Evolutionary conservation across 805 yeast species (phyloP).

Genomic region (Pichia eremophila): DNA sequence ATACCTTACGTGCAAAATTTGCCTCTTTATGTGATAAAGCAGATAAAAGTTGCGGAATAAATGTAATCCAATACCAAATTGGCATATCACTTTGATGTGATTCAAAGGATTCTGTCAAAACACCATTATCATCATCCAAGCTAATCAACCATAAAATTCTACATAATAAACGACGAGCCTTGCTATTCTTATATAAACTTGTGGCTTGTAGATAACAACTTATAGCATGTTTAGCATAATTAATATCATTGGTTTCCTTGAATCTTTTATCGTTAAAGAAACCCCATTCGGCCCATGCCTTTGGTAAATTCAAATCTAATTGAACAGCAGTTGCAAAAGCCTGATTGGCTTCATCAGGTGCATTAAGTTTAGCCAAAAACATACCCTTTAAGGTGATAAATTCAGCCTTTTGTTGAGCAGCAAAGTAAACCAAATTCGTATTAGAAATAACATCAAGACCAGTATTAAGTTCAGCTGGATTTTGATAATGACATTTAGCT

Average conservation of each 20-base stretch:
- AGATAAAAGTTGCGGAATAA: conserved; percentile 86
- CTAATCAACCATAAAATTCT: conserved; percentile 90
- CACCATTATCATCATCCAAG: conserved; percentile 76
- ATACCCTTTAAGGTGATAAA: conserved; percentile 96
- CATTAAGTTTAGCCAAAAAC: conserved; percentile 87
- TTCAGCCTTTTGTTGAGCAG: conserved; percentile 96
- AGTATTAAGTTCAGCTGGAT: conserved; percentile 80
- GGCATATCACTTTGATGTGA: conserved; percentile 93
- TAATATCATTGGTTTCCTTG: conserved; percentile 70
- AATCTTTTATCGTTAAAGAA: conserved; percentile 82
- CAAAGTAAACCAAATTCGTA: conserved; percentile 91
- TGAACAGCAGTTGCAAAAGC: conserved; percentile 98
- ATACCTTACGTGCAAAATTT: conserved; percentile 72
- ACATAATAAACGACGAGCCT: conserved; percentile 79
- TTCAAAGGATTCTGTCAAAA: conserved; percentile 80
- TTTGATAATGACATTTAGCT: conserved; percentile 94
- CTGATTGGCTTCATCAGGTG: conserved; percentile 91
- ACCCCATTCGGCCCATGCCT: conserved; percentile 99
- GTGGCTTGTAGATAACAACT: conserved; percentile 97
- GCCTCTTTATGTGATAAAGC: conserved; percentile 90
- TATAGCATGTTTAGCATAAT: conserved; percentile 85
- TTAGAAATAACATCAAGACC: conserved; percentile 95
- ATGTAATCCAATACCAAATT: conserved; percentile 98
- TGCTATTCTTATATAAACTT: conserved; percentile 86
- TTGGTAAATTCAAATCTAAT: conserved; percentile 84